Evolutionary conservation across 495 filamentous ascomycete species (phyloP).

Genomic region (Aspergillus asperescens): DNA sequence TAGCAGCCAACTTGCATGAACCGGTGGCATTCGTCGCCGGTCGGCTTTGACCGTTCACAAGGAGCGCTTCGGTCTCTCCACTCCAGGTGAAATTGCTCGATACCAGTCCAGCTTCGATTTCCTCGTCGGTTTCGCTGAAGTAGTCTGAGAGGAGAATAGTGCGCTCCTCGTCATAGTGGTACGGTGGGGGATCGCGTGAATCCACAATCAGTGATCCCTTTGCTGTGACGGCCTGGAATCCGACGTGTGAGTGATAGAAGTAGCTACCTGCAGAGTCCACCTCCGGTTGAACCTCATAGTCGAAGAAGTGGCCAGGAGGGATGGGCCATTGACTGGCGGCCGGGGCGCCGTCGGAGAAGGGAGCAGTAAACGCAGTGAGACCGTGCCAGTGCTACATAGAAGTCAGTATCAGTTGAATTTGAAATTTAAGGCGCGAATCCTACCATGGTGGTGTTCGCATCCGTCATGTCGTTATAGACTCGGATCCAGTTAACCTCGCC

Average conservation of each 20-base stretch:
- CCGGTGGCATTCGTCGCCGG: conserved; percentile 31
- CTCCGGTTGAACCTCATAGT: conserved; percentile 52
- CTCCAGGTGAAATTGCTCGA: conserved; percentile 4
- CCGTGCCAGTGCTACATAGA: conserved; percentile 6
- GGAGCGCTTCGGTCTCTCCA: conserved; percentile 41
- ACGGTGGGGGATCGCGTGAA: conserved; percentile 32
- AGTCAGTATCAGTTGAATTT: not conserved
- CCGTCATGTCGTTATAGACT: conserved; percentile 3
- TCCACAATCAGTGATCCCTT: conserved; percentile 53
- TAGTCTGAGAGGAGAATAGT: conserved; percentile 49
- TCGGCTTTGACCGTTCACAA: conserved; percentile 42
- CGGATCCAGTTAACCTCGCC: conserved; percentile 9
- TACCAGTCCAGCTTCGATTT: conserved; percentile 37
- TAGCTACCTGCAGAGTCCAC: conserved; percentile 50
- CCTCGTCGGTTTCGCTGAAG: conserved; percentile 40
- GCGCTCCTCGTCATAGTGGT: conserved; percentile 51
- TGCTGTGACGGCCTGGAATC: conserved; percentile 50
- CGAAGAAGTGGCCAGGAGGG: conserved; percentile 44
- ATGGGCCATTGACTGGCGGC: conserved; percentile 8
- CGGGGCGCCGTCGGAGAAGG: conserved; percentile 8
- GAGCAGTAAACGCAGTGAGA: conserved; percentile 4
- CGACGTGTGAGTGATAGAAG: conserved; percentile 58
- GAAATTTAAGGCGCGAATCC: not conserved
- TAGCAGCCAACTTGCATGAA: conserved; percentile 42
- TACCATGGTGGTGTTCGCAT: conserved; percentile 6